Base-by-base conservation (phyloP, 2,329 filamentous ascomycete genomes). In the Tricladium varicosporioides region DNA sequence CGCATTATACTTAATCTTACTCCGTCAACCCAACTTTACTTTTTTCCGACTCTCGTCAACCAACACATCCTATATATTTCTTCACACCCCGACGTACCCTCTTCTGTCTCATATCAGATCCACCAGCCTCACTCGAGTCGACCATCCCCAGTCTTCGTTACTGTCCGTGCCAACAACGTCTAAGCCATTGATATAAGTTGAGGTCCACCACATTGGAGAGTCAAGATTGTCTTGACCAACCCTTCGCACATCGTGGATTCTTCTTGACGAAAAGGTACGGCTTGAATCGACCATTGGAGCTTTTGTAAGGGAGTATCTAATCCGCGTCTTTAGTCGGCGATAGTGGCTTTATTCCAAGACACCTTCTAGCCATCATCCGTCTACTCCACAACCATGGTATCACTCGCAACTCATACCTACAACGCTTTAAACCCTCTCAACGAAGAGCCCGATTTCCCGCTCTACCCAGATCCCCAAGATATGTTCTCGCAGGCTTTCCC, bases 321-420 rank as follows among this genome's bases (percentile, higher is more conserved):
- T 51, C 43, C 33, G 18, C 13, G 19, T 33, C 10, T 45, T 16
- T 48, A 66, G 65, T 64, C 59, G 61, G 60, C 57, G 60, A 63
- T 54, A 63, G 61, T 65, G 65, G 64, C 60, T 63, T 61, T 54
- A 49, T 52, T 40, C 53, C 49, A 54, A 55, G 54, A 58, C 59
- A 65, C 53, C 46, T 61, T 56, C 63, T 60, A 61, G 60, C 61
- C 56, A 54, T 63, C 59, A n/a, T 59, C 62, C 57, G 65, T 67
- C 64, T 65, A 80, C 96, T 19, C 81, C 96, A 48, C 91, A 90
- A 5, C 81, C 84, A 19, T 77, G 91, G 10, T 91, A 86, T 1
- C 76, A 81, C 7, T 88, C 87, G 33, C 88, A 90, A 0, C 97
- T 95, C 73, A 84, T 96, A 62, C 89, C 87, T 66, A 96, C 97